Base-by-base conservation (phyloP, 352 stramenopile species). In the Plasmopara viticola region DNA sequence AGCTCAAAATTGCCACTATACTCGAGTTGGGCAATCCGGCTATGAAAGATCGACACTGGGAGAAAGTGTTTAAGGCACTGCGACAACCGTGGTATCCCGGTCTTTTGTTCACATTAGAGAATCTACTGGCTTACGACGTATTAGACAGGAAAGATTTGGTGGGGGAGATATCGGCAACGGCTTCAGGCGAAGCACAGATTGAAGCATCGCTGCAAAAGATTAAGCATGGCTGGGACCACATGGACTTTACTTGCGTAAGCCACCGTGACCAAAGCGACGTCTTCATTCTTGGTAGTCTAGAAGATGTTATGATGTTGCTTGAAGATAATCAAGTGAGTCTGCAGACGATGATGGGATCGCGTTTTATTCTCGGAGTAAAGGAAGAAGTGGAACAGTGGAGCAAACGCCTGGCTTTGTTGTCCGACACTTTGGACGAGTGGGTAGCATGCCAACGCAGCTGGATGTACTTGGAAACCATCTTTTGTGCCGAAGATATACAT, bases 41-140 rank as follows among this genome's bases (percentile, higher is more conserved):
- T 6, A 93, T 98, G 66, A 96, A 97, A 67, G 89, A 96, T 42
- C 86, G 93, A 1, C 94, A 98, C 66, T 98, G 94, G 94, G 84
- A 96, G 49, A 88, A 93, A 59, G 96, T 98, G 30, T 96, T 97
- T 62, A 92, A 96, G 56, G 74, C 83, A 9, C 55, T 95, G 18
- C 74, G 85, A 5, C 84, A 95, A 54, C 81, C 84, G 17, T 96
- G 82, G 78, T 94, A 95, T 49, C 84, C 85, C 17, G 87, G 89
- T 0, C 91, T 96, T 49, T 40, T 84, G 17, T 96, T 97, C 45
- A 94, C 81, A 13, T 68, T 97, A 2, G 84, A 94, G 38, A 93
- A 95, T 49, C 63, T 97, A 0, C 84, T 97, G 12, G 64, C 82
- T 25, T 90, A 90, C 39, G 86, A 93, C 6, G 83, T 94, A 9